Percentiles rank a stretch among this genome's conserved stretches.
These are phyloP conservation scores for Volvariella volvacea DNA, from an alignment of 1,284 basidiomycete species.

Conservation along the genomic window DNA sequence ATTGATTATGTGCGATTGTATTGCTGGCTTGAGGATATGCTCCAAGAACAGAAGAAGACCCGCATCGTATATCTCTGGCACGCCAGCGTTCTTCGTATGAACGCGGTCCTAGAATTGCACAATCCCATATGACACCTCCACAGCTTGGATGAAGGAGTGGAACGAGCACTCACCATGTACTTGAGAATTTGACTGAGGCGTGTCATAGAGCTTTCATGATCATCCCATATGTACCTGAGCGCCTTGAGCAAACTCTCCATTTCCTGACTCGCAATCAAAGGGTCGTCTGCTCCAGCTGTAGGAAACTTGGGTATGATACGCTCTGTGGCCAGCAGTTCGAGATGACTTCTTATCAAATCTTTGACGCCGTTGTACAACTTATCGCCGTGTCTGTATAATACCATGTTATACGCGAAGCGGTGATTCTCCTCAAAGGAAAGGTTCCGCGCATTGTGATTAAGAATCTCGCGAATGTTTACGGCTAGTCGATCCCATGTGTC, in stretches of 20 bases:
- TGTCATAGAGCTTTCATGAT: constrained; percentile 86
- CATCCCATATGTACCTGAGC: constrained; percentile 86
- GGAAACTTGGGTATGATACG: constrained; percentile 85
- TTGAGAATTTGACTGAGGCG: constrained; percentile 89
- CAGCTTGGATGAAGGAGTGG: constrained; percentile 4
- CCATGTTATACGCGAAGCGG: constrained; percentile 91
- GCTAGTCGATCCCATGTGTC: constrained; percentile 74
- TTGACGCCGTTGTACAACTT: constrained; percentile 87
- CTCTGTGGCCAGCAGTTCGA: constrained; percentile 73
- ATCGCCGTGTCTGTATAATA: constrained; percentile 81
- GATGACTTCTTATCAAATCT: constrained; percentile 75
- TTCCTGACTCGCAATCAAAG: constrained; percentile 63
- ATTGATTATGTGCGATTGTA: constrained; percentile 76
- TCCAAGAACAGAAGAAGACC: constrained; percentile 84
- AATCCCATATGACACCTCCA: constrained; percentile 6
- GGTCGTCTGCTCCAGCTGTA: constrained; percentile 44
- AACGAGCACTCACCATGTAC: constrained; percentile 75
- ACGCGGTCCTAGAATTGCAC: constrained; percentile 69
- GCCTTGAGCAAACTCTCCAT: constrained; percentile 84
- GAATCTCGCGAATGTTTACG: constrained; percentile 89
- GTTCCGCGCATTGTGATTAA: constrained; percentile 88
- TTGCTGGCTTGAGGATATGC: constrained; percentile 79
- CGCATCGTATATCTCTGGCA: constrained; percentile 79
- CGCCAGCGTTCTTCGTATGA: constrained; percentile 64
- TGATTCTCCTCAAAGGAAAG: constrained; percentile 98